Evolutionary conservation across 257 asterid species (phyloP).

Genomic region (Nyctanthes arbortristis): DNA sequence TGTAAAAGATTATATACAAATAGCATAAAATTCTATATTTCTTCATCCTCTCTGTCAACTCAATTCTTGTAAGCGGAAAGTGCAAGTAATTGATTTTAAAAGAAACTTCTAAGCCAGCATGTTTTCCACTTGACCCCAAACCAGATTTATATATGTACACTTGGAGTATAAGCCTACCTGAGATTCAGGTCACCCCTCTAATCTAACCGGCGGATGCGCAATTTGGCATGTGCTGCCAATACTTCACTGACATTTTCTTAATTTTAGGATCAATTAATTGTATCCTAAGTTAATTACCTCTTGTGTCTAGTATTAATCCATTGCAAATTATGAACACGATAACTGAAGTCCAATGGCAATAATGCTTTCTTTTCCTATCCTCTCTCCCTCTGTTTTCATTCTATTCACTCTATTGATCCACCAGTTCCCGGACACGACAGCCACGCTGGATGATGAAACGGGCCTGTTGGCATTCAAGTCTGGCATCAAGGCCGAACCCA

Average conservation of each 20-base stretch:
- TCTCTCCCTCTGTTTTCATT: slow-evolving; percentile 1
- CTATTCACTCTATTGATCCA: slow-evolving; percentile 1
- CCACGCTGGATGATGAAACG: slow-evolving; percentile 12
- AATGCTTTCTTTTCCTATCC: neutral
- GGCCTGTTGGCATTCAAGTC: slow-evolving; percentile 27
- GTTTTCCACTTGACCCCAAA: too few relatives aligned
- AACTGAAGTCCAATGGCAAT: neutral
- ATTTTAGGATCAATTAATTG: neutral
- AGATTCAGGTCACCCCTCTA: too few relatives aligned
- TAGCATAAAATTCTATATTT: too few relatives aligned
- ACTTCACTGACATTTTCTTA: neutral
- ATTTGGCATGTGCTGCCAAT: neutral
- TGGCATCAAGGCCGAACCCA: slow-evolving; percentile 24
- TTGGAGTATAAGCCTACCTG: too few relatives aligned
- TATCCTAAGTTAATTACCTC: neutral
- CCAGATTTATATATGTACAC: too few relatives aligned
- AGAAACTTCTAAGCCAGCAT: too few relatives aligned
- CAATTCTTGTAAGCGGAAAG: too few relatives aligned
- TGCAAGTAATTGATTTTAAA: too few relatives aligned
- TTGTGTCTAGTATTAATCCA: neutral
- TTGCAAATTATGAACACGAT: neutral
- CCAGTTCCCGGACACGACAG: neutral
- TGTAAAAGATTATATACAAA: too few relatives aligned
- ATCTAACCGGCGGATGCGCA: too few relatives aligned
- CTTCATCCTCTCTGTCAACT: too few relatives aligned